Conservation (phyloP, 495 filamentous ascomycete species). For the Podospora bellae-mahoneyi region DNA sequence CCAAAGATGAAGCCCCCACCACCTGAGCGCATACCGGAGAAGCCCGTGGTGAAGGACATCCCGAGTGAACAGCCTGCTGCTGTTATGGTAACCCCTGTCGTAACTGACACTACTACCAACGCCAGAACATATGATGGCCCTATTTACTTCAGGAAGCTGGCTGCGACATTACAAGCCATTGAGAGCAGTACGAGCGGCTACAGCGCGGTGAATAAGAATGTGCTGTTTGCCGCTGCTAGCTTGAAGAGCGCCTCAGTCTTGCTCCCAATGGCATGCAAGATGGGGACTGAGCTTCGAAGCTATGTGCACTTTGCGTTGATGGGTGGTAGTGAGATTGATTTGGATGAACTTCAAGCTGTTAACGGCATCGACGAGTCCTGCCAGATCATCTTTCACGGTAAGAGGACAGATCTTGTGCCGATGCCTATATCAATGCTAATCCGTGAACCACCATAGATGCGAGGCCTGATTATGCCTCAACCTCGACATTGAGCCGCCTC, state of each 20-base stretch:
- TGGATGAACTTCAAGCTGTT: constrained; percentile 51
- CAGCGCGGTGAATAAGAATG: constrained; percentile 47
- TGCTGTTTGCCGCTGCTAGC: constrained; percentile 57
- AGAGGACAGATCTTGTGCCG: background rate
- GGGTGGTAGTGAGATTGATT: constrained; percentile 50
- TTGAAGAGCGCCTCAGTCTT: constrained; percentile 53
- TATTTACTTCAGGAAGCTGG: constrained; percentile 37
- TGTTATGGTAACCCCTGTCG: background rate
- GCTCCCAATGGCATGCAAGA: constrained; percentile 60
- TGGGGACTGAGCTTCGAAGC: constrained; percentile 53
- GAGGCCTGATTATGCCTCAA: constrained; percentile 47
- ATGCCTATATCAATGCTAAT: background rate
- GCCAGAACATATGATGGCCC: constrained; percentile 39
- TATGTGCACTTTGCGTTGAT: constrained; percentile 59
- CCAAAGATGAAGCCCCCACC: constrained; percentile 21
- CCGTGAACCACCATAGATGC: constrained; percentile 43
- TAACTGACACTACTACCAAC: background rate
- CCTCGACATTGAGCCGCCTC: constrained; percentile 52
- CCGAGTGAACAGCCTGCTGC: background rate
- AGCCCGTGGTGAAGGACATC: background rate
- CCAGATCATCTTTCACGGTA: constrained; percentile 55
- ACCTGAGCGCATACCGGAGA: constrained; percentile 10
- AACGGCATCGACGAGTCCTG: constrained; percentile 57
- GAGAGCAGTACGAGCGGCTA: constrained; percentile 33
- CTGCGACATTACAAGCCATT: constrained; percentile 39